Evolutionary conservation across 306 rosid species (phyloP).

Genomic region (Betula pendula): DNA sequence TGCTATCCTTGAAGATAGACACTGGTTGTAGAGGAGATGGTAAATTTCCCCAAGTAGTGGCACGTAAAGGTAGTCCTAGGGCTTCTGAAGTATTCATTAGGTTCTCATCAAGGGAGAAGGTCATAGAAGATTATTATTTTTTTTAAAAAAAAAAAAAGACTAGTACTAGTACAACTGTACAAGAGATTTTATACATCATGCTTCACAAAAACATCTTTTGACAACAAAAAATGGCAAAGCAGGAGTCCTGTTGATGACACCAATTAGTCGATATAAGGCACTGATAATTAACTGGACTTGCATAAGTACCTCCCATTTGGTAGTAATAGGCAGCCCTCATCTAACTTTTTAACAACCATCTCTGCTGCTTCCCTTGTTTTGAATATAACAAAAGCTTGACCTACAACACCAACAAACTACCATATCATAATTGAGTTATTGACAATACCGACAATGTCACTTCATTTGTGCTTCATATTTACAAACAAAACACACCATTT

Average conservation of each 20-base stretch:
- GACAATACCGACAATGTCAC: not conserved
- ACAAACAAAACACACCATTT: not conserved
- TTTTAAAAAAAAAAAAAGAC: not conserved
- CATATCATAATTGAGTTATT: conserved; percentile 9
- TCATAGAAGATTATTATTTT: no score
- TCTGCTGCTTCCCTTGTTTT: conserved; percentile 63
- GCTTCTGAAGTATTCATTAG: not conserved
- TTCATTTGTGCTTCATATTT: not conserved
- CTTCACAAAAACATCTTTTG: not conserved
- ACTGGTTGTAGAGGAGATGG: no score
- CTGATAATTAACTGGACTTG: not conserved
- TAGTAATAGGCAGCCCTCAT: conserved; percentile 64
- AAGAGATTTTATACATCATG: not conserved
- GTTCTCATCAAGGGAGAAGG: no score
- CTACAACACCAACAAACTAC: conserved; percentile 41
- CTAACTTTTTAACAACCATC: conserved; percentile 51
- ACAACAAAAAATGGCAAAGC: conserved; percentile 2
- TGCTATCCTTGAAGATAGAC: no score
- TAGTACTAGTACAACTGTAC: no score
- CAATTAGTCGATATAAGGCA: not conserved
- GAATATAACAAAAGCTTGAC: conserved; percentile 82
- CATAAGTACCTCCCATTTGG: conserved; percentile 78
- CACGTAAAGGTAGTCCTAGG: not conserved
- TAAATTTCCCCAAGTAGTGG: not conserved
- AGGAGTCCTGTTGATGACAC: not conserved